Evolutionary conservation across 1,139 yeast species (phyloP), one percentile per base, ranked within the genome.

Genomic region (Debaryomyces psychrophilus): DNA sequence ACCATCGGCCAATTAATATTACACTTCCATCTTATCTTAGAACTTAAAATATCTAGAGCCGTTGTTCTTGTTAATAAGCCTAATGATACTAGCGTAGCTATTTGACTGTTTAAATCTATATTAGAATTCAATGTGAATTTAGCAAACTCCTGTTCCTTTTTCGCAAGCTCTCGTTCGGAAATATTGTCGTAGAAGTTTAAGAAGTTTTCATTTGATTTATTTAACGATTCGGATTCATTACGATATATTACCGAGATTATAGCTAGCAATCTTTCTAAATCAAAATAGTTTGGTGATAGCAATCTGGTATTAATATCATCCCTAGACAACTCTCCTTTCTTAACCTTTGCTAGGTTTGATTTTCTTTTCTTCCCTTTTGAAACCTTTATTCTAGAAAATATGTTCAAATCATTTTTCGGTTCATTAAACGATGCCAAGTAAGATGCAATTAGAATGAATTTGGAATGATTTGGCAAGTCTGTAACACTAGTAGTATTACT

Each of bases 361-460:
- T 76, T 64, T 50, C 70, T 62, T 54, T 50, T 47, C 69, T 75
- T 68, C 29, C 63, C 58, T 44, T 69, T 68, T 31, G 77, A 70
- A 15, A 78, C 80, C 52, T 81, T 80, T 20, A 84, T 71, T 50
- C 74, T 77, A 37, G 92, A 82, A 53, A 85, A 87, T 47, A 76
- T 68, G 37, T 79, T 76, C 51, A 81, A 68, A 59, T 87, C 95
- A 50, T 72, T 70, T 50, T 77, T 77, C 3, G 83, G 81, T 5
- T 82, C 82, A 43, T 81, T 80, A 57, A 76, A 83, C 1, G 92
- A 84, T 0, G 92, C 90, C 45, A 87, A 67, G 56, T 83, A 87
- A 0, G 89, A 82, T 1, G 92, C 88, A 44, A 86, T 72, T 20
- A 87, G 64, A 3, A 86, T 66, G 55, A 71, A 83, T 58, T 83